Evolutionary conservation across 2,329 filamentous ascomycete genomes (phyloP).

Genomic region (Beauveria scarabaeidicola): DNA sequence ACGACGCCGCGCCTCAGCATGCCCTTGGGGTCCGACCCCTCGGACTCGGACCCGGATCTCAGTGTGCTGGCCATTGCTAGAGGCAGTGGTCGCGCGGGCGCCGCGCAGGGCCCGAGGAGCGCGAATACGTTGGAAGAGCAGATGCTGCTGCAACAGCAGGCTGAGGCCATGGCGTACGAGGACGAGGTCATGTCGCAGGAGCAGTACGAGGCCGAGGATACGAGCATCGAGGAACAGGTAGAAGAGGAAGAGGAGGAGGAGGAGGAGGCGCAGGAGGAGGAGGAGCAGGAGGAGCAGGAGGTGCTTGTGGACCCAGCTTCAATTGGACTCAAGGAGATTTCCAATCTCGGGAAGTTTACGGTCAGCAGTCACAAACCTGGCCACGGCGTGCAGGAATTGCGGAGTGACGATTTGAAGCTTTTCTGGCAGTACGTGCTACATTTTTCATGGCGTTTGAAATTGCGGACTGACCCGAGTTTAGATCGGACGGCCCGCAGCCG

Average conservation of each 20-base stretch:
- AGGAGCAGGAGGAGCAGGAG: conserved; percentile 28
- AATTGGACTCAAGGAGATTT: conserved; percentile 68
- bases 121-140: conserved; percentile 11
- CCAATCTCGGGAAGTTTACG: conserved; percentile 73
- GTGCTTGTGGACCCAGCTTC: conserved; percentile 45
- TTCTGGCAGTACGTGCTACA: conserved; percentile 64
- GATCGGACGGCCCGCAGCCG: conserved; percentile 76
- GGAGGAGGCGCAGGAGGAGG: conserved; percentile 27
- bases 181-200: conserved; percentile 17
- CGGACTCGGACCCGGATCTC: conserved; percentile 28
- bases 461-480: conserved; percentile 21
- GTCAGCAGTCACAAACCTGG: conserved; percentile 76
- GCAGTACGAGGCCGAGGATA: conserved; percentile 19
- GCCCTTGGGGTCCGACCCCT: conserved; percentile 27
- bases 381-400: conserved; percentile 67
- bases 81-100: conserved; percentile 13
- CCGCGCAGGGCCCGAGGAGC: not conserved
- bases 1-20: conserved; percentile 28
- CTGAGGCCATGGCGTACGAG: conserved; percentile 19
- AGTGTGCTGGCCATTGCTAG: conserved; percentile 29
- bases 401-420: conserved; percentile 60
- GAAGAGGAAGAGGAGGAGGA: conserved; percentile 23
- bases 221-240: conserved; percentile 22
- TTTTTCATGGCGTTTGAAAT: not conserved
- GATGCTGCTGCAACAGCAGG: conserved; percentile 11